Conservation (phyloP, 2,329 filamentous ascomycete species). For the Blastomyces silverae region DNA sequence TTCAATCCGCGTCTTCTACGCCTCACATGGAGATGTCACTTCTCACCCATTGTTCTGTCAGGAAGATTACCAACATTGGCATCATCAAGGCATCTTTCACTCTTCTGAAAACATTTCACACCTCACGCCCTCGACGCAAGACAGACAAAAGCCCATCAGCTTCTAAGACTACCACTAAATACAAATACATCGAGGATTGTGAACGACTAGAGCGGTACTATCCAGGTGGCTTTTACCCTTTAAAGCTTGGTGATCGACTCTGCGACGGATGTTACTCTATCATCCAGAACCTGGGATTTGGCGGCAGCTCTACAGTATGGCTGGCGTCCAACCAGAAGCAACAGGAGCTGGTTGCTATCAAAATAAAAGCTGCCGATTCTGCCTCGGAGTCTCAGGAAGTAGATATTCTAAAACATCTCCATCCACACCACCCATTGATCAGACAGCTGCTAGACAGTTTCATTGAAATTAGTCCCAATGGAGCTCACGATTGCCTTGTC, state of each 20-base stretch:
- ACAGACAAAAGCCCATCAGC: too few relatives aligned
- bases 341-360: conserved; percentile 19
- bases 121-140: too few relatives aligned
- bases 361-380: conserved; percentile 20
- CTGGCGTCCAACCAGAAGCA: conserved; percentile 19
- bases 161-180: too few relatives aligned
- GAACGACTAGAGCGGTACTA: conserved; percentile 18
- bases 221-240: conserved; percentile 17
- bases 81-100: too few relatives aligned
- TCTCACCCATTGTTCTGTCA: too few relatives aligned
- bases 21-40: too few relatives aligned
- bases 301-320: conserved; percentile 21
- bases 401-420: conserved; percentile 18
- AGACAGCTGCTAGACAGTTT: conserved; percentile 18
- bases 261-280: conserved; percentile 18
- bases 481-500: conserved; percentile 20
- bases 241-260: conserved; percentile 20
- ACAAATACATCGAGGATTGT: too few relatives aligned
- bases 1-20: too few relatives aligned
- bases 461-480: conserved; percentile 20
- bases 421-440: conserved; percentile 17
- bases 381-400: conserved; percentile 16
- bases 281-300: conserved; percentile 19
- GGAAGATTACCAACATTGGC: too few relatives aligned
- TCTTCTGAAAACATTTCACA: too few relatives aligned